Evolutionary conservation across 805 yeast species (phyloP).

Genomic region (Priceomyces carsonii): DNA sequence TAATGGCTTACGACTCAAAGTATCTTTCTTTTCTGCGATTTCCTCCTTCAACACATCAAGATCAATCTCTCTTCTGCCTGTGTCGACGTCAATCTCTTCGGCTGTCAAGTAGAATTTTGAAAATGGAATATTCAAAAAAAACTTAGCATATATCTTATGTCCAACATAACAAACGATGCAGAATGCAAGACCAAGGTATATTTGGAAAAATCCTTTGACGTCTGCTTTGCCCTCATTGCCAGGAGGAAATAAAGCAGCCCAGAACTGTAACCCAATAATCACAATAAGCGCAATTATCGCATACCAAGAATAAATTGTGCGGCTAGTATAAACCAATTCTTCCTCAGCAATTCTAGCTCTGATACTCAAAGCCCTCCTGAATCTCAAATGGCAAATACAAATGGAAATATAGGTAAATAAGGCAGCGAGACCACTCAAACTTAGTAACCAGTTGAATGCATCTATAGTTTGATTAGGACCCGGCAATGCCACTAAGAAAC

Average conservation of each 20-base stretch:
- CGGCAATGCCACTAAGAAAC: conserved; percentile 56
- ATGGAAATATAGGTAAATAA: conserved; percentile 43
- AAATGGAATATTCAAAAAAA: conserved; percentile 5
- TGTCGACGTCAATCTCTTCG: conserved; percentile 40
- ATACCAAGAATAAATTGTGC: conserved; percentile 53
- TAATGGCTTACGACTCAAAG: conserved; percentile 5
- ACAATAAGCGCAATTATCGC: conserved; percentile 51
- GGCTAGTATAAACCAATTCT: conserved; percentile 37
- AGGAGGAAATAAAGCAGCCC: conserved; percentile 63
- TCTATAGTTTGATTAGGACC: conserved; percentile 24
- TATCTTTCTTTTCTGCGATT: conserved; percentile 38
- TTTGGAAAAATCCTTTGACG: conserved; percentile 37
- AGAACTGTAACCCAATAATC: conserved; percentile 54
- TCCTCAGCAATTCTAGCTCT: conserved; percentile 32
- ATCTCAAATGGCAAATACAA: conserved; percentile 40
- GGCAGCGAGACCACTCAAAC: conserved; percentile 41
- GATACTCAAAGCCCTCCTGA: conserved; percentile 37
- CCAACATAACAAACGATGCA: conserved; percentile 33
- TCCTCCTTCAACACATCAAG: conserved; percentile 40
- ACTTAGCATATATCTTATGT: conserved; percentile 35
- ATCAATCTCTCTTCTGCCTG: conserved; percentile 43
- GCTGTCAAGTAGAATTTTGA: conserved; percentile 28
- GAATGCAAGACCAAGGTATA: conserved; percentile 32
- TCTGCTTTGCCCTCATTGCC: conserved; percentile 26
- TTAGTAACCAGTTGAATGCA: conserved; percentile 42